A percentile compares a stretch with the other conserved stretches of the same genome.
Conservation (phyloP, 1,139 yeast genomes). For the Wickerhamomyces sp. region DNA sequence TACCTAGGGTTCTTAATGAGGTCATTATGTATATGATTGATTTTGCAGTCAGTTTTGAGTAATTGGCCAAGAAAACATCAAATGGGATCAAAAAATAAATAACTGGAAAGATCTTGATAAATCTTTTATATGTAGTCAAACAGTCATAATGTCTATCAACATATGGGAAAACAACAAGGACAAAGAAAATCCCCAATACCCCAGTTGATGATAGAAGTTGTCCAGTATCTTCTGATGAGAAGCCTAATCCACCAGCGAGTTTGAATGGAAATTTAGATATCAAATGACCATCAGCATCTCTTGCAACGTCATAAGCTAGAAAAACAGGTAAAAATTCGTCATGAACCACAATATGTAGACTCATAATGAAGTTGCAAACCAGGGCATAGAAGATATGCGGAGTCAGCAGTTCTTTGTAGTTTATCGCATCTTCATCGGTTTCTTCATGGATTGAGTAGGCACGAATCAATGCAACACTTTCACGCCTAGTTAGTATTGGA, state of each 20-base stretch:
- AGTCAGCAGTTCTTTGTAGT: slow-evolving; percentile 14
- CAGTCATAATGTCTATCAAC: slow-evolving; percentile 48
- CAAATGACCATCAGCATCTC: slow-evolving; percentile 19
- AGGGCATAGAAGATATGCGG: slow-evolving; percentile 33
- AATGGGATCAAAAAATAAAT: slow-evolving; percentile 47
- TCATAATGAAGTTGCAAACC: slow-evolving; percentile 37
- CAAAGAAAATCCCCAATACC: slow-evolving; percentile 46
- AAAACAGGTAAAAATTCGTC: slow-evolving; percentile 58
- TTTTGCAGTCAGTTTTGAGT: slow-evolving; percentile 3
- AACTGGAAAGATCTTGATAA: slow-evolving; percentile 41
- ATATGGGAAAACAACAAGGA: slow-evolving; percentile 48
- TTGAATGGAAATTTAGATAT: slow-evolving; percentile 41
- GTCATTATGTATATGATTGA: slow-evolving; percentile 23
- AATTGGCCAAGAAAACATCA: slow-evolving; percentile 33
- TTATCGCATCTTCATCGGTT: slow-evolving; percentile 23
- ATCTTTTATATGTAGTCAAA: slow-evolving; percentile 38
- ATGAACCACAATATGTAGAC: slow-evolving; percentile 49
- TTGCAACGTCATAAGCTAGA: slow-evolving; percentile 42
- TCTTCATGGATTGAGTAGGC: slow-evolving; percentile 34
- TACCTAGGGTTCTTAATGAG: slow-evolving; percentile 29
- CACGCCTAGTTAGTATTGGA: slow-evolving; percentile 30
- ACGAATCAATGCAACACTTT: slow-evolving; percentile 36
- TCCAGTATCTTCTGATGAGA: slow-evolving; percentile 46
- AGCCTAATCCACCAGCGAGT: slow-evolving; percentile 47
- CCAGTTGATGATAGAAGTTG: slow-evolving; percentile 52